Conservation (phyloP, 441 rosid species). For the Caryocar brasiliense region DNA sequence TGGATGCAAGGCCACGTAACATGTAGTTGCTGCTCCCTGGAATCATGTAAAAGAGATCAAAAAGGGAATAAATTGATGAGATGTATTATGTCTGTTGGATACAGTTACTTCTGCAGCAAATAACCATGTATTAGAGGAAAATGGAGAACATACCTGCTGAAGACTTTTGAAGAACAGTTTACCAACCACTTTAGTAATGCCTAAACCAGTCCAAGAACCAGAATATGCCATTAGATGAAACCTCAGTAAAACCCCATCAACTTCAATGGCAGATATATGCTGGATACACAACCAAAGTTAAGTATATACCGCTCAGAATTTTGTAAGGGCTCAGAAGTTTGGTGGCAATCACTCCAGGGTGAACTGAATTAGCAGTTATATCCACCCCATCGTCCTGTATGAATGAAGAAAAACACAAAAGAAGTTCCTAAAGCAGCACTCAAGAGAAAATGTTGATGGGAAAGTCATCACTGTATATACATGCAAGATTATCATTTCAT, state of each 20-base stretch:
- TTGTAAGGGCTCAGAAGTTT: no score
- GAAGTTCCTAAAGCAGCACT: no score
- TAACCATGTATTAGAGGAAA: background rate
- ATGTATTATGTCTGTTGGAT: background rate
- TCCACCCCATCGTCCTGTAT: slow-evolving; percentile 9
- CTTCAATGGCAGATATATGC: no score
- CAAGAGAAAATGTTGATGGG: background rate
- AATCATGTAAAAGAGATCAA: slow-evolving; percentile 3
- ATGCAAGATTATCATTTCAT: background rate
- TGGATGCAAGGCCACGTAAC: no score
- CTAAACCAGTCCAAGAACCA: slow-evolving; percentile 26
- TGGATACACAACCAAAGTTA: no score
- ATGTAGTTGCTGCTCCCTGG: slow-evolving; percentile 36
- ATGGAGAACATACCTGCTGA: slow-evolving; percentile 35
- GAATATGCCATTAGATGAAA: no score
- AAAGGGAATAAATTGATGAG: background rate
- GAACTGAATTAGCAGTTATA: slow-evolving; percentile 14
- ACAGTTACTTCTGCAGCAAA: background rate
- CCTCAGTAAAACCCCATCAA: no score
- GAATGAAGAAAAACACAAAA: no score
- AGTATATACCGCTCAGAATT: no score
- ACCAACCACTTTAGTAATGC: slow-evolving; percentile 19
- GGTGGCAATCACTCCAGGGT: slow-evolving; percentile 9
- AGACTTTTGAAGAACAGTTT: slow-evolving; percentile 35
- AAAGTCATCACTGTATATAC: background rate